Evolutionary conservation across 2,329 filamentous ascomycete species (phyloP).

Genomic region (Ophiocordyceps unilateralis): DNA sequence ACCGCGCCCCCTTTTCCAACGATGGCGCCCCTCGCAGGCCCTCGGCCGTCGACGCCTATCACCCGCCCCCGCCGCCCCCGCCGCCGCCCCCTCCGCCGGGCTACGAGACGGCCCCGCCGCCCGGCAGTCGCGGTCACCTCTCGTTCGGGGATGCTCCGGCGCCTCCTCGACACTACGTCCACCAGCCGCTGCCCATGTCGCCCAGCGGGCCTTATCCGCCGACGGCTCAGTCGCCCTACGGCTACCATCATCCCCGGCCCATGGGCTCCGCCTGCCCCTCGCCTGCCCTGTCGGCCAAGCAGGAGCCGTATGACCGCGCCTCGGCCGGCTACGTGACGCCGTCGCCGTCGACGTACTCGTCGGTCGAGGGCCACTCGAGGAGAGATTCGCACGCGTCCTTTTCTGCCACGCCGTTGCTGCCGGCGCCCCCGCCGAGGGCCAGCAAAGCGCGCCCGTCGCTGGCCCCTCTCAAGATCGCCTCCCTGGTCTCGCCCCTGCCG

Average conservation of each 20-base stretch:
- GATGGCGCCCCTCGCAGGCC: conserved; percentile 23
- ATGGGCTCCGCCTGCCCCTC: conserved; percentile 14
- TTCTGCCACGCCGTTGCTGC: conserved; percentile 9
- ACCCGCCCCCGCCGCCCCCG: not conserved
- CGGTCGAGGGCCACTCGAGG: conserved; percentile 11
- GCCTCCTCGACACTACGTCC: not conserved
- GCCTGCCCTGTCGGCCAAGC: conserved; percentile 12
- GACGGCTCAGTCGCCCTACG: conserved; percentile 19
- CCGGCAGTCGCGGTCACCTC: conserved; percentile 13
- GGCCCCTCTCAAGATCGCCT: conserved; percentile 19
- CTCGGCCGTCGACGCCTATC: conserved; percentile 28
- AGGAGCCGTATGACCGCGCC: conserved; percentile 19
- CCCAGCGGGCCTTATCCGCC: conserved; percentile 15
- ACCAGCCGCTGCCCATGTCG: conserved; percentile 11
- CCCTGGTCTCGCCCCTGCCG: conserved; percentile 16
- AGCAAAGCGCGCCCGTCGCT: conserved; percentile 9
- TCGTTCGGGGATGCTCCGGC: conserved; percentile 17
- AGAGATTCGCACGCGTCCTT: conserved; percentile 14
- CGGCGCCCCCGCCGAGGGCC: conserved; percentile 9
- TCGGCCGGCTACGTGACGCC: conserved; percentile 20
- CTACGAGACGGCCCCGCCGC: conserved; percentile 14
- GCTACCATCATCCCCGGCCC: conserved; percentile 11
- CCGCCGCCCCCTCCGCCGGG: conserved; percentile 18
- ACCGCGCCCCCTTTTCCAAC: conserved; percentile 20
- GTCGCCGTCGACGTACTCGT: conserved; percentile 17